These are phyloP conservation scores for Fraxinus americana DNA, from an alignment of 257 asterid species.

Conservation along the genomic window DNA sequence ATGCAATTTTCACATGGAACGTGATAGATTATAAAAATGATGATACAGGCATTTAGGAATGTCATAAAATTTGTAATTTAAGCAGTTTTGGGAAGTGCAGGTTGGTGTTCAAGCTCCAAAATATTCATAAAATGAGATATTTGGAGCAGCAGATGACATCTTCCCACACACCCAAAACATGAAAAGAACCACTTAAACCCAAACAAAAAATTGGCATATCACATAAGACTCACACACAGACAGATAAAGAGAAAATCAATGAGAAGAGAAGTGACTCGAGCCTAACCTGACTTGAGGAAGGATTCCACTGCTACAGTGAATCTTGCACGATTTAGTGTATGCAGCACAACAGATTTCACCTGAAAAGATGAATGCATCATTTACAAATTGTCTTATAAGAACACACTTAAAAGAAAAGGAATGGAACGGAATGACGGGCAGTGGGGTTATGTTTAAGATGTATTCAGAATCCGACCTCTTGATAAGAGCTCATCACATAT, in stretches of 20 bases:
- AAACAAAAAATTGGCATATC: not conserved
- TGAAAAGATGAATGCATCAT: slow-evolving; percentile 29
- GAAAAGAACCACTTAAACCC: not conserved
- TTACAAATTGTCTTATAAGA: slow-evolving; percentile 12
- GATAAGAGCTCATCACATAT: slow-evolving; percentile 91
- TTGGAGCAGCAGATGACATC: not conserved
- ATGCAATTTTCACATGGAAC: not conserved
- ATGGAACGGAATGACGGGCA: not conserved
- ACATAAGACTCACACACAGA: not conserved
- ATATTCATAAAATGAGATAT: not conserved
- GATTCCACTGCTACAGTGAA: slow-evolving; percentile 96
- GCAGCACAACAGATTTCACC: slow-evolving; percentile 96
- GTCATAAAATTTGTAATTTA: not conserved
- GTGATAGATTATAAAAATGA: not conserved
- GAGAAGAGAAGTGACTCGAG: not conserved
- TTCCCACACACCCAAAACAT: slow-evolving; percentile 4
- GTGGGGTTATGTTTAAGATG: not conserved
- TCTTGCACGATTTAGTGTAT: slow-evolving; percentile 90
- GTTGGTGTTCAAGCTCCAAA: not conserved
- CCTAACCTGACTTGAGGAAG: slow-evolving; percentile 80
- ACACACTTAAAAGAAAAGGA: slow-evolving; percentile 10
- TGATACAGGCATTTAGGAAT: not conserved
- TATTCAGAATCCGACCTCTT: slow-evolving; percentile 65
- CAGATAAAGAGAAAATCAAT: not conserved
- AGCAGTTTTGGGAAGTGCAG: not conserved